phyloP scores from a whole-genome alignment of 805 yeast species.

The Yarrowia osloensis region DNA sequence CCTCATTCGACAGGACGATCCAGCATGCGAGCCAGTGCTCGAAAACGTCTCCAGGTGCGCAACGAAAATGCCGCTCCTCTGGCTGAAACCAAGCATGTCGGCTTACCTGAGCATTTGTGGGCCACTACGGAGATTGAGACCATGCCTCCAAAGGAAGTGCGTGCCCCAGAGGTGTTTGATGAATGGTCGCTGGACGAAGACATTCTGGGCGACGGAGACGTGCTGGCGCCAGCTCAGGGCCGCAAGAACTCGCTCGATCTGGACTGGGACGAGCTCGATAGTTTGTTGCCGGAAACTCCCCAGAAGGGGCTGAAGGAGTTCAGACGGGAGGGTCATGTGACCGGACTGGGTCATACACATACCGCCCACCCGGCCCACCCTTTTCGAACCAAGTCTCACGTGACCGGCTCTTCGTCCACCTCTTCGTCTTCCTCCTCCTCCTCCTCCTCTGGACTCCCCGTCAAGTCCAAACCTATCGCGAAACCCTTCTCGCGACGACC shows the following conservation, averaged over 20 bases:
- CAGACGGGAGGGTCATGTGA: no score
- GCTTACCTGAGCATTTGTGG: conserved; percentile 6
- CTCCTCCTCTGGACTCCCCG: not conserved
- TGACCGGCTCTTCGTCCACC: not conserved
- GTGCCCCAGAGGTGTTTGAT: not conserved
- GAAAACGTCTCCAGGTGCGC: conserved; percentile 19
- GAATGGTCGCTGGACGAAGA: conserved; percentile 23
- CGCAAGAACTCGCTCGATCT: conserved; percentile 7
- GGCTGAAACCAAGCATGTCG: conserved; percentile 10
- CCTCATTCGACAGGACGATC: not conserved
- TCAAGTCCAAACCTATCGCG: conserved; percentile 6
- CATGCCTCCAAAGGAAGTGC: not conserved
- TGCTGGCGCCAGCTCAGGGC: not conserved
- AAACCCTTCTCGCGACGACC: conserved; percentile 13
- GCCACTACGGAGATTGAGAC: not conserved
- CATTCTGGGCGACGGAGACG: not conserved
- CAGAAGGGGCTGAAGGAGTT: no score
- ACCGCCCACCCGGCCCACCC: no score
- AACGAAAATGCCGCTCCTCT: conserved; percentile 4
- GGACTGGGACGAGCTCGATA: not conserved
- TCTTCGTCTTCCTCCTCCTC: not conserved
- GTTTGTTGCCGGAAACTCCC: not conserved
- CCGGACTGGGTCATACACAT: no score
- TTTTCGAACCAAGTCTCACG: no score
- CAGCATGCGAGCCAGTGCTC: not conserved